phyloP scores from a whole-genome alignment of 129 eudicot genomes.

The Helichrysum umbraculigerum region DNA sequence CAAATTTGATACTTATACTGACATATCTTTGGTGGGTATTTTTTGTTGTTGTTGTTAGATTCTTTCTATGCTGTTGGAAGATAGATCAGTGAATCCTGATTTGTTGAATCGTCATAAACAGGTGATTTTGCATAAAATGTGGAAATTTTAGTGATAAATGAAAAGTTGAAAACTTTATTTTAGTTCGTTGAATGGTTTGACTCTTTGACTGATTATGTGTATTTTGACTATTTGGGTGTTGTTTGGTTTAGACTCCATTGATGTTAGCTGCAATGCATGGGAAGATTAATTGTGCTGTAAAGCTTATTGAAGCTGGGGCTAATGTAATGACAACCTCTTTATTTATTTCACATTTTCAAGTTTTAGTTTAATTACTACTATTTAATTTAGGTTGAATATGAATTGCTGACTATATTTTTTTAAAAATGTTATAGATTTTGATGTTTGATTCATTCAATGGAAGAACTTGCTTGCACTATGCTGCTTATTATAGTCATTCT shows the following conservation, averaged over 20 bases:
- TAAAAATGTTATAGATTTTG: slow-evolving; percentile 59
- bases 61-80: slow-evolving; percentile 60
- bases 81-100: slow-evolving; percentile 57
- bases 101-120: slow-evolving; percentile 60
- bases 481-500: slow-evolving; percentile 87
- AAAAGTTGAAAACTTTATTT: not conserved
- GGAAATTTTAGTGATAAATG: slow-evolving; percentile 5
- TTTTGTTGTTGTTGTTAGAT: slow-evolving; percentile 37
- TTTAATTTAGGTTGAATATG: not conserved
- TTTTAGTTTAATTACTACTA: not conserved
- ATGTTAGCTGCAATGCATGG: slow-evolving; percentile 92
- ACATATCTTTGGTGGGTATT: not conserved
- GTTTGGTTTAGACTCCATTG: slow-evolving; percentile 63
- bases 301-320: slow-evolving; percentile 79
- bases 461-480: slow-evolving; percentile 96
- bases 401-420: slow-evolving; percentile 6
- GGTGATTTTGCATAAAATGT: slow-evolving; percentile 36
- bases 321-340: slow-evolving; percentile 60
- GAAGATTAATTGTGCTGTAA: slow-evolving; percentile 59
- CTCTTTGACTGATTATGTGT: slow-evolving; percentile 9
- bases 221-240: slow-evolving; percentile 4
- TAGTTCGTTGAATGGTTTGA: not conserved
- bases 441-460: slow-evolving; percentile 84
- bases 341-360: not conserved
- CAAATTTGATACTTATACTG: not conserved